Evolutionary conservation across 2,329 filamentous ascomycete genomes (phyloP).

Genomic region (Truncatella angustata): DNA sequence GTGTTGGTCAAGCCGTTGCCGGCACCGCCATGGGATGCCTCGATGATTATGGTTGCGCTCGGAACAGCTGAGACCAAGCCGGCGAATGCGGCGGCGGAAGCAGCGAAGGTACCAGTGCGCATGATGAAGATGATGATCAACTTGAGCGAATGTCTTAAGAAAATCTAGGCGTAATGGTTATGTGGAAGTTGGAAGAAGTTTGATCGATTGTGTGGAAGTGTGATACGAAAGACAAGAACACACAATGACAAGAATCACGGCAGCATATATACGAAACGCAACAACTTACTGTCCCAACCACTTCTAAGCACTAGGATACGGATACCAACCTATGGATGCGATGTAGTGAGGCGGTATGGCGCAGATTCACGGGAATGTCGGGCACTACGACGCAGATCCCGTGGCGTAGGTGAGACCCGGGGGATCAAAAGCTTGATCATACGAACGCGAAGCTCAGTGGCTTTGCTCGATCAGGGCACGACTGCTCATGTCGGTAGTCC

Average conservation of each 20-base stretch:
- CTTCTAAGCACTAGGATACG: neutral
- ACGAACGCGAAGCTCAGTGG: neutral
- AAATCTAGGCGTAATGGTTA: too few relatives aligned
- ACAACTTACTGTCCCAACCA: neutral
- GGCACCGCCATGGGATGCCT: slow-evolving; percentile 17
- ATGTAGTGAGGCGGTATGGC: neutral
- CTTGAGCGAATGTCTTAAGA: neutral
- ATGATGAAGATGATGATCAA: slow-evolving; percentile 13
- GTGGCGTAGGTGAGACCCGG: neutral
- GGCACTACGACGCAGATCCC: neutral
- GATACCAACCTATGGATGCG: neutral
- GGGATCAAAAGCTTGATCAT: neutral
- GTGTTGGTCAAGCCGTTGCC: slow-evolving; percentile 6
- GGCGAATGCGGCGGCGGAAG: slow-evolving; percentile 11
- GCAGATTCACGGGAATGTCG: neutral
- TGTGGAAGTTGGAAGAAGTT: too few relatives aligned
- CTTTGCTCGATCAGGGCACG: neutral
- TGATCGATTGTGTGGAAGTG: too few relatives aligned
- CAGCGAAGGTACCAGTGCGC: slow-evolving; percentile 16
- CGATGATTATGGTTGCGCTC: slow-evolving; percentile 15
- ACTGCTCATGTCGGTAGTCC: too few relatives aligned
- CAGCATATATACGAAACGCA: too few relatives aligned
- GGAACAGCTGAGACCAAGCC: neutral
- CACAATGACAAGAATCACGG: too few relatives aligned
- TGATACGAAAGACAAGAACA: too few relatives aligned